Conservation (phyloP, 2,329 filamentous ascomycete genomes). For the Fusarium chaquense region DNA sequence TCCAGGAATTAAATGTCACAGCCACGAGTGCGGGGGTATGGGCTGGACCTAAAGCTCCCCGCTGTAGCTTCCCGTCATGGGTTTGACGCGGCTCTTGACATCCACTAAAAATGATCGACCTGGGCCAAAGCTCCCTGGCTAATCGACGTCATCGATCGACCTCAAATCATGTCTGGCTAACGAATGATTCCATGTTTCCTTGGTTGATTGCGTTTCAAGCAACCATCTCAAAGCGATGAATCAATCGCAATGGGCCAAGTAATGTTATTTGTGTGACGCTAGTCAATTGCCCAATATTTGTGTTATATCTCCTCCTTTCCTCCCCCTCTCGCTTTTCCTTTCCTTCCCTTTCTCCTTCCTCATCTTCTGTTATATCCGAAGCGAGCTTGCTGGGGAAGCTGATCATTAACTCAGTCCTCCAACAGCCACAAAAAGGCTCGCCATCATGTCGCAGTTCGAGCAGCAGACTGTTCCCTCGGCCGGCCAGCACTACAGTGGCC, state of each 20-base stretch:
- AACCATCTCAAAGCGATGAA: constrained; percentile 35
- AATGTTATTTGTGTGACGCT: constrained; percentile 33
- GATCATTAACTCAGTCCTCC: constrained; percentile 11
- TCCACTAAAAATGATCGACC: constrained; percentile 35
- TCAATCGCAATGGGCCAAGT: constrained; percentile 25
- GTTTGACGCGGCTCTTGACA: constrained; percentile 31
- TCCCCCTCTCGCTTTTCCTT: neutral
- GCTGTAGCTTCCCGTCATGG: constrained; percentile 5
- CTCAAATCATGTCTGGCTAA: constrained; percentile 34
- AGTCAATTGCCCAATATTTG: constrained; percentile 28
- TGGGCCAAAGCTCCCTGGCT: constrained; percentile 25
- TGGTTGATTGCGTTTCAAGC: constrained; percentile 34
- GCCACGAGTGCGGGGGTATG: constrained; percentile 15
- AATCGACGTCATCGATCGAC: constrained; percentile 48
- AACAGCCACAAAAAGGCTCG: constrained; percentile 5
- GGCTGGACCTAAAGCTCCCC: neutral
- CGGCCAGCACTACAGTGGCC: constrained; percentile 81
- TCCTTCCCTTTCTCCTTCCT: neutral
- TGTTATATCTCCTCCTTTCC: constrained; percentile 4
- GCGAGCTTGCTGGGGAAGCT: constrained; percentile 21
- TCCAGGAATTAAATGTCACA: constrained; percentile 4
- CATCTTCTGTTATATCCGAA: constrained; percentile 4
- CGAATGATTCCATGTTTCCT: constrained; percentile 26
- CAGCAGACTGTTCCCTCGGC: constrained; percentile 59
- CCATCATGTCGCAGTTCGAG: constrained; percentile 53